These are phyloP conservation scores for Aspergillus hortae DNA, from an alignment of 2,329 filamentous ascomycete genomes.

Conservation along the genomic window DNA sequence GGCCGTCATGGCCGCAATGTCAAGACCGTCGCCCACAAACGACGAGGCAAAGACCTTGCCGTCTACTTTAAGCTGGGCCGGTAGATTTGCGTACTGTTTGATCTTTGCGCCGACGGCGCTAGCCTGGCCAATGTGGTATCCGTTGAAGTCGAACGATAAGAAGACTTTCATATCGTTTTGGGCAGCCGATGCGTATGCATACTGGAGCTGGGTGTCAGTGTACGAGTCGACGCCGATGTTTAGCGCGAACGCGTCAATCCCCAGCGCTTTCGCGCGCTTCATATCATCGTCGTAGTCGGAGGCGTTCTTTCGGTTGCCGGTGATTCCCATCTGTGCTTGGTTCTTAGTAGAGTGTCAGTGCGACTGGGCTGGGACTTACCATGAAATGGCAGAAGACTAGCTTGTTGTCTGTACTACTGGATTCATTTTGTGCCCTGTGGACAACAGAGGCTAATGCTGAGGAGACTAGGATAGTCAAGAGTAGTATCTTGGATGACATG, in stretches of 20 bases:
- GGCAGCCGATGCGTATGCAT: slow-evolving; percentile 50
- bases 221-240: slow-evolving; percentile 48
- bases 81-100: slow-evolving; percentile 41
- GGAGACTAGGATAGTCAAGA: slow-evolving; percentile 15
- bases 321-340: slow-evolving; percentile 39
- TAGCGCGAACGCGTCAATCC: slow-evolving; percentile 50
- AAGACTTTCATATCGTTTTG: slow-evolving; percentile 51
- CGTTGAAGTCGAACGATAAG: slow-evolving; percentile 57
- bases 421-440: slow-evolving; percentile 6
- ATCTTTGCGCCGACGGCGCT: slow-evolving; percentile 45
- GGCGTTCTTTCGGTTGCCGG: slow-evolving; percentile 40
- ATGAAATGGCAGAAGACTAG: slow-evolving; percentile 47
- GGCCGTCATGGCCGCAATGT: slow-evolving; percentile 40
- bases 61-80: slow-evolving; percentile 50
- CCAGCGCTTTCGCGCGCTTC: slow-evolving; percentile 40
- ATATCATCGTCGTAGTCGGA: slow-evolving; percentile 49
- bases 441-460: slow-evolving; percentile 14
- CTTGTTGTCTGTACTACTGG: slow-evolving; percentile 12
- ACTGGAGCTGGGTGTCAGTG: slow-evolving; percentile 45
- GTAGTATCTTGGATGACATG: slow-evolving; percentile 11
- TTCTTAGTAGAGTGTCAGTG: too few species aligned
- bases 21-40: slow-evolving; percentile 49
- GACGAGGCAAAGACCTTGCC: slow-evolving; percentile 53
- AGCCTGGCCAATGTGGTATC: slow-evolving; percentile 39
- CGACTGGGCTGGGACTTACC: slow-evolving; percentile 18